Evolutionary conservation across 225 moss, liverwort and hornwort species (phyloP).

Genomic region (Thuidium tamariscinum): DNA sequence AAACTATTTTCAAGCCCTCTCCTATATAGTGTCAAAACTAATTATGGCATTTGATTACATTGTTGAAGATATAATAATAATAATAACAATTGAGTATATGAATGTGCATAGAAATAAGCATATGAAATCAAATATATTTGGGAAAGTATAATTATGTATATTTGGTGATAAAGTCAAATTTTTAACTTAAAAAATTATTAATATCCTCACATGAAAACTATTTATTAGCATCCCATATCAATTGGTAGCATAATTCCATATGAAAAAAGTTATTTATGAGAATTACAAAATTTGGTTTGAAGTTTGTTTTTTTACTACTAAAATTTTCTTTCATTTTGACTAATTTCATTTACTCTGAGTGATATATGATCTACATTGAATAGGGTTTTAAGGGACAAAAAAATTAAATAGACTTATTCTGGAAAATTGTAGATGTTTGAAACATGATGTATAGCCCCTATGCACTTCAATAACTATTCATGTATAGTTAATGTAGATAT

Average conservation of each 20-base stretch:
- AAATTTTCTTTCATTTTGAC: background rate
- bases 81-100: too few species aligned
- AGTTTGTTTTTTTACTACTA: background rate
- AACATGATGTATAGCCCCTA: too few species aligned
- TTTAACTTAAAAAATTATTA: too few species aligned
- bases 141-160: background rate
- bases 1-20: too few species aligned
- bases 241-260: background rate
- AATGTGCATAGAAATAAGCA: background rate
- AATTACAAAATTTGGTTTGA: background rate
- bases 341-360: background rate
- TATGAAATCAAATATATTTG: background rate
- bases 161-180: too few species aligned
- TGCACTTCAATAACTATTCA: too few species aligned
- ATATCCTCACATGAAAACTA: background rate
- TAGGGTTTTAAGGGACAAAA: too few species aligned
- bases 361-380: background rate
- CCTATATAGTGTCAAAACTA: background rate
- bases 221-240: accelerated
- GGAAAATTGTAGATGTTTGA: too few species aligned
- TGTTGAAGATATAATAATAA: accelerated
- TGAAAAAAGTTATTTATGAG: too few species aligned
- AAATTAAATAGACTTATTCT: too few species aligned
- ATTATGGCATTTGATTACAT: background rate
- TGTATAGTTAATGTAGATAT: too few species aligned